Percentiles rank a stretch among this genome's conserved stretches.
phyloP scores from a whole-genome alignment of 2,329 filamentous ascomycete genomes.

The Nemania sp. region DNA sequence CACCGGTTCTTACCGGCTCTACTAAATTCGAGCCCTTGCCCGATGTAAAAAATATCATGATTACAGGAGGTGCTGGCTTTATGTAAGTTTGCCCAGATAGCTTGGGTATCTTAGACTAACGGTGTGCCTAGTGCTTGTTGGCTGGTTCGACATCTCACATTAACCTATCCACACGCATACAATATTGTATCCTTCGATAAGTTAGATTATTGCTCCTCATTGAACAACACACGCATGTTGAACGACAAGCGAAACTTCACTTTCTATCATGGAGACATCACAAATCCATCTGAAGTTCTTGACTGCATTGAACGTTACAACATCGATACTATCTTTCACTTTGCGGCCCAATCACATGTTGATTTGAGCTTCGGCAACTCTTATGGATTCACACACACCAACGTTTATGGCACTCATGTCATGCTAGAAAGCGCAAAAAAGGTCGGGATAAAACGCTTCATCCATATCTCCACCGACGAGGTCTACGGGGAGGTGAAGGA shows the following conservation, averaged over 20 bases:
- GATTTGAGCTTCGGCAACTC: conserved; percentile 86
- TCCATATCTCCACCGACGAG: conserved; percentile 87
- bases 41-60: conserved; percentile 82
- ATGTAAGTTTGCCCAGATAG: conserved; percentile 68
- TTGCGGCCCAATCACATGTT: conserved; percentile 87
- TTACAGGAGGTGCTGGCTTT: conserved; percentile 87
- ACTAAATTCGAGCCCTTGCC: conserved; percentile 76
- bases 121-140: conserved; percentile 74
- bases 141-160: conserved; percentile 81
- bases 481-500: conserved; percentile 85
- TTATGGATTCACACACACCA: conserved; percentile 83
- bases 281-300: conserved; percentile 75
- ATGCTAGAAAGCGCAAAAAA: conserved; percentile 81
- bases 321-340: conserved; percentile 85
- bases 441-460: conserved; percentile 76
- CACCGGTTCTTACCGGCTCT: conserved; percentile 75
- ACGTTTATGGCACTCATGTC: conserved; percentile 87
- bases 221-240: conserved; percentile 81
- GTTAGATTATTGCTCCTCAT: conserved; percentile 82
- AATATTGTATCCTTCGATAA: conserved; percentile 87
- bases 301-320: conserved; percentile 76
- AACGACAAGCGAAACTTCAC: conserved; percentile 77
- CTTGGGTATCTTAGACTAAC: conserved; percentile 38
- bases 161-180: conserved; percentile 80
- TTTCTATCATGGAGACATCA: conserved; percentile 85